Evolutionary conservation across 495 filamentous ascomycete genomes (phyloP), one percentile per base, ranked within the genome.

Genomic region (Cercophora samala): DNA sequence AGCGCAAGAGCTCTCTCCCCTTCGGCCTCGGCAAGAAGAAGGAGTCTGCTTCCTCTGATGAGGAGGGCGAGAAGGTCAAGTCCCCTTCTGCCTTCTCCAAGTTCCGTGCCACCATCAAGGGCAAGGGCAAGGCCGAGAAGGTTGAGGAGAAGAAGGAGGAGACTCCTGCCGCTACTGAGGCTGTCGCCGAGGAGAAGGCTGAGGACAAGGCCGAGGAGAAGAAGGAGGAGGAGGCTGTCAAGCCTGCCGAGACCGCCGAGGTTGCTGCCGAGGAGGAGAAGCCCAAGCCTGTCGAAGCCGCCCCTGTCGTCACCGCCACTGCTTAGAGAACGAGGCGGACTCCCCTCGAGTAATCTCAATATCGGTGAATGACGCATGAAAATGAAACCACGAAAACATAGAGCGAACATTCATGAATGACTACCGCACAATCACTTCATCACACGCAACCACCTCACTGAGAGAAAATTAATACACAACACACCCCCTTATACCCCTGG

Each of bases 11-110:
- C 68, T 81, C 81, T 3, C 74, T 85, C 0, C 84, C 84, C 46
- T 87, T 84, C 69, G 74, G 73, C 74, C 83, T 86, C 71, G 80
- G 80, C 76, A 84, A 83, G 78, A 81, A 85, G 76, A 80, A 85
- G 74, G 75, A 81, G 68, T 68, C 70, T 25, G 72, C 78, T 53
- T 76, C 78, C 21, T 82, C 81, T 18, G 82, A 83, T 24, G 84
- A 79, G 73, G 80, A 78, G 64, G 67, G 65, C 46, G 82, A 84
- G 79, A 84, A 85, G 78, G 79, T 82, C 70, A 78, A 80, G 77
- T 83, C 82, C 24, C 81, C 80, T 56, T 79, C 79, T 23, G 80
- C 78, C 69, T 86, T 86, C 80, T 84, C 83, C 72, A 85, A 84
- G 81, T 75, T 86, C 68, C 83, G 84, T 71, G 81, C 80, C 69